phyloP scores from a whole-genome alignment of 345 rosid species.

The Noccaea caerulescens region DNA sequence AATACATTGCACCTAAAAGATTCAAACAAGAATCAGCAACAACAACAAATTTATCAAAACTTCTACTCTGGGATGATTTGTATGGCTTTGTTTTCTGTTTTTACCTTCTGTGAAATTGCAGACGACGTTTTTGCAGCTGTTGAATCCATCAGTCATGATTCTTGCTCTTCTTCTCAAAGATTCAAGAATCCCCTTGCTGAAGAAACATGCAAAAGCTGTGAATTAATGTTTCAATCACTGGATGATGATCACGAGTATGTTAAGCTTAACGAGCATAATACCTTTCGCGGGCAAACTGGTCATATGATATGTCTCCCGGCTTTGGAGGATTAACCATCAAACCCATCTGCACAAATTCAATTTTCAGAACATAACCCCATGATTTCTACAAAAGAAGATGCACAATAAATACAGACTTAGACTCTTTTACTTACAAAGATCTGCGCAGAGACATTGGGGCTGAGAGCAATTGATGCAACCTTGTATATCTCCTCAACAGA shows the following conservation, averaged over 20 bases:
- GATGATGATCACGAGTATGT: conserved; percentile 7
- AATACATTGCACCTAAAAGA: conserved; percentile 91
- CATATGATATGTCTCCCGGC: conserved; percentile 94
- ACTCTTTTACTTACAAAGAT: conserved; percentile 78
- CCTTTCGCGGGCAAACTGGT: conserved; percentile 84
- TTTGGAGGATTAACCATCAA: conserved; percentile 93
- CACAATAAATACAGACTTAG: not conserved
- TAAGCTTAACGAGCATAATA: conserved; percentile 36
- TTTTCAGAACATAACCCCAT: conserved; percentile 10
- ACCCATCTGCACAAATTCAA: conserved; percentile 70
- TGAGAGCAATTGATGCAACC: conserved; percentile 86
- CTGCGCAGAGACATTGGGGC: conserved; percentile 98
- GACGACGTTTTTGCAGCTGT: conserved; percentile 93
- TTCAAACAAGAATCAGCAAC: conserved; percentile 22
- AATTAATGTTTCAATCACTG: not conserved
- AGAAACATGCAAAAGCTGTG: conserved; percentile 24
- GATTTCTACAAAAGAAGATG: conserved; percentile 16
- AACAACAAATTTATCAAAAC: not conserved
- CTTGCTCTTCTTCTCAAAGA: conserved; percentile 91
- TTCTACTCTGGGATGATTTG: not conserved
- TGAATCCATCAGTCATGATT: conserved; percentile 97
- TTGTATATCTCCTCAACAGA: conserved; percentile 96
- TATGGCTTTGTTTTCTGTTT: not conserved
- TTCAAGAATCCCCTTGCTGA: conserved; percentile 86
- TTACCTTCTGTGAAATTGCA: conserved; percentile 98